Conservation (phyloP, 495 filamentous ascomycete species). For the Xylaria palmicola region DNA sequence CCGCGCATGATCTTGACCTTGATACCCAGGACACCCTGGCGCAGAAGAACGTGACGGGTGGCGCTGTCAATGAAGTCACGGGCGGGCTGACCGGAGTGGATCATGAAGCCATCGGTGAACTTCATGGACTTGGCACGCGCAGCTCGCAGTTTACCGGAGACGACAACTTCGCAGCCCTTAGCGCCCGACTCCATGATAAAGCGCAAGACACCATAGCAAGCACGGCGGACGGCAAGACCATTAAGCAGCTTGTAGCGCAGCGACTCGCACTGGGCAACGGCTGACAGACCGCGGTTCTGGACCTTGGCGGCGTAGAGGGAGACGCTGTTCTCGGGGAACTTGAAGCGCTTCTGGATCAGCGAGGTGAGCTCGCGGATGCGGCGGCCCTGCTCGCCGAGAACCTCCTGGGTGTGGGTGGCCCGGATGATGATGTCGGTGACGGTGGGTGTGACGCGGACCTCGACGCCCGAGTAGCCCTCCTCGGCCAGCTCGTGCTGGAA, state of each 20-base stretch:
- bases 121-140: conserved; percentile 99
- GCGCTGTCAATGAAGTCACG: conserved; percentile 99
- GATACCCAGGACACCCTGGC: conserved; percentile 99
- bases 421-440: conserved; percentile 99
- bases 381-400: conserved; percentile 98
- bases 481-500: conserved; percentile 99
- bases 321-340: conserved; percentile 99
- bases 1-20: conserved; percentile 99
- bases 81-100: conserved; percentile 99
- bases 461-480: conserved; percentile 99
- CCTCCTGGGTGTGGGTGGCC: conserved; percentile 99
- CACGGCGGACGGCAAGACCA: conserved; percentile 93
- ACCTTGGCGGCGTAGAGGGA: conserved; percentile 99
- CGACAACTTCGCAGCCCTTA: conserved; percentile 99
- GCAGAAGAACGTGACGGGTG: conserved; percentile 97
- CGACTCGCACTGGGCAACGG: conserved; percentile 99
- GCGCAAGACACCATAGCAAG: conserved; percentile 98
- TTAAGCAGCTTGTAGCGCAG: conserved; percentile 99
- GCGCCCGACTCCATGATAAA: conserved; percentile 99
- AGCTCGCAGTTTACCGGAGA: conserved; percentile 96
- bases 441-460: conserved; percentile 98
- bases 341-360: conserved; percentile 99
- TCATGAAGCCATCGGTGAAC: conserved; percentile 99
- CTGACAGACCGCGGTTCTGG: conserved; percentile 98
- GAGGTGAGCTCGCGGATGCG: conserved; percentile 99